Evolutionary conservation across 352 stramenopile species (phyloP), one percentile per base, ranked within the genome.

Genomic region (Phytophthora vignae): DNA sequence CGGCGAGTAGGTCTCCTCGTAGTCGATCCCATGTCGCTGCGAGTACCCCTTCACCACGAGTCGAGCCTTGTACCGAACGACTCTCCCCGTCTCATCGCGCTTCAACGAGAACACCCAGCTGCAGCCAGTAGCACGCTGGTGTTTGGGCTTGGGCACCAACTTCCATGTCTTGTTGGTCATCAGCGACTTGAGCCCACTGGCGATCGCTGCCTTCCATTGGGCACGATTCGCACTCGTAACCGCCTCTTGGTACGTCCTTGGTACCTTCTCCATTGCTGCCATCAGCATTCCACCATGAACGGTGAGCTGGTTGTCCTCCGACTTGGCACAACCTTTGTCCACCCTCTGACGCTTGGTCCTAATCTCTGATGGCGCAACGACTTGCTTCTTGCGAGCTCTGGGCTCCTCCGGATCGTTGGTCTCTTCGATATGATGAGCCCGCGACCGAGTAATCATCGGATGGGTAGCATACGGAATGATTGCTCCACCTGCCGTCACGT

Each of bases 81-180:
- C 58, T 2, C 55, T 21, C 27, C 58, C 58, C 25, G 44, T 64
- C 14, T 64, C 44, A 21, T 64, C 22, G 7, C n/a, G 14, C 58
- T 56, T 64, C 44, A 64, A 48, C 8, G n/a, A n/a, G 58, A 44
- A 8, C 21, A 49, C 36, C 40, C 42, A 64, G 12, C 21, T 42
- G 21, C 56, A 55, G 27, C 56, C 42, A 25, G 58, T 66, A 19
- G 59, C 29, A 9, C 50, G 31, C 17, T 66, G 59, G 15, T 66
- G 19, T 17, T 7, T 17, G 50, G 59, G 59, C 48, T 14, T 66
- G 9, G 42, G 64, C 5, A 67, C 42, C 52, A 73, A 6, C 25
- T 71, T 64, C 64, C 48, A 65, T 1, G 55, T 71, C 55, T 71
- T 60, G 55, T 60, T 71, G 4, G 29, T 15, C 15, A 29, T 67